These are phyloP conservation scores for Saitozyma sp. DNA, from an alignment of 768 basidiomycete genomes.

Conservation along the genomic window DNA sequence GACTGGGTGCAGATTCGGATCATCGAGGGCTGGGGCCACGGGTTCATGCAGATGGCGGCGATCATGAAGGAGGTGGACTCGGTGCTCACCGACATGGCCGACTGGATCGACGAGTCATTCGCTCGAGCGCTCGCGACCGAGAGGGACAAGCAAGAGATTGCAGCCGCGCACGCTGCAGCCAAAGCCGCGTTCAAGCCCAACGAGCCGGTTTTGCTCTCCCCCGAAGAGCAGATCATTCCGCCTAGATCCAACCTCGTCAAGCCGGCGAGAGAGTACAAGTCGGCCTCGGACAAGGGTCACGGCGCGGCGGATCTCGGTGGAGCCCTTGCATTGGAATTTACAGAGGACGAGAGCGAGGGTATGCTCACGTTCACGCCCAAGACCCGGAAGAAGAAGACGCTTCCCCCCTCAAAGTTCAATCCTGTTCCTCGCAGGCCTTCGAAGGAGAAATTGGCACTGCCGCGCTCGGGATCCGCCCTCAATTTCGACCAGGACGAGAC, in stretches of 20 bases:
- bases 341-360: conserved; percentile 62
- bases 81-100: conserved; percentile 77
- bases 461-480: conserved; percentile 38
- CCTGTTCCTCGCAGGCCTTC: conserved; percentile 37
- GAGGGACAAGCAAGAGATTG: conserved; percentile 35
- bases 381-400: conserved; percentile 33
- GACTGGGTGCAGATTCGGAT: conserved; percentile 89
- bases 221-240: conserved; percentile 21
- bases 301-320: conserved; percentile 41
- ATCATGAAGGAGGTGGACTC: conserved; percentile 77
- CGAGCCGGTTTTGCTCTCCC: conserved; percentile 26
- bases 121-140: conserved; percentile 30
- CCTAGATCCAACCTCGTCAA: conserved; percentile 40
- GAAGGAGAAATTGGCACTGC: conserved; percentile 26
- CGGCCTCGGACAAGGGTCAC: conserved; percentile 31
- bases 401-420: conserved; percentile 27
- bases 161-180: conserved; percentile 39
- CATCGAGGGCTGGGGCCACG: conserved; percentile 95
- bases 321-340: conserved; percentile 6
- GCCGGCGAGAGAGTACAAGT: conserved; percentile 37
- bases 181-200: conserved; percentile 26
- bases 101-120: conserved; percentile 88
- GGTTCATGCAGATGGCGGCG: conserved; percentile 90
- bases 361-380: conserved; percentile 72
- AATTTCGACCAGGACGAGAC: conserved; percentile 44